Evolutionary conservation across 1,139 yeast species (phyloP), one percentile per base, ranked within the genome.

Genomic region (Saccharomyces hybrid): DNA sequence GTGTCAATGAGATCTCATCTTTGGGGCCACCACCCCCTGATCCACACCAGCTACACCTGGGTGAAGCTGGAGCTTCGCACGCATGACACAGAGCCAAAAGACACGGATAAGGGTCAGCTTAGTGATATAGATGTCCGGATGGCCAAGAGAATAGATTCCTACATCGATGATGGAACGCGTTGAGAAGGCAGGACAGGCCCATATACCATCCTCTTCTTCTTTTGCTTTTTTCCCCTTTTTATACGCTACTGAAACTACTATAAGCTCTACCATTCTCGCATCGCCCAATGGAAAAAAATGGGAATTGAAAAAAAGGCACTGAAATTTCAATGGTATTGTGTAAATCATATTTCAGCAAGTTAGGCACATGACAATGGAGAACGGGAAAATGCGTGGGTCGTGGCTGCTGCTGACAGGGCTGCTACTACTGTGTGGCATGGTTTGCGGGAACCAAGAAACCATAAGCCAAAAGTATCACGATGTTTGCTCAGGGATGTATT

Each of bases 401-500:
- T 34, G 42, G 42, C 23, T 14, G 23, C 16, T 34, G 16, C 42
- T 34, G 13, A 16, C 23, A 14, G 6, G 42, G 42, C 42, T 34
- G 23, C 5, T 34, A 7, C 42, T 34, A 7, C 20, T 34, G 4
- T 34, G 42, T 34, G 20, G 9, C 20, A 11, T 34, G 20, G 42
- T 34, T 34, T 11, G 20, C 7, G 41, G 42, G 42, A 34, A 34
- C 13, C 42, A 34, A 13, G 42, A 34, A 34, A 34, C 20, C 42
- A 34, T 34, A n/a, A 34, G 9, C 42, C 42, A 34, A 34, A 34
- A 34, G 42, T 14, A 34, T 34, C 42, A 34, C 42, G 42, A 34
- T 64, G 82, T 81, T 28, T 91, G 98, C 70, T 80, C 90, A 9
- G 98, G 98, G 34, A 82, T 91, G 79, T 91, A 90, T 72, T 79